Base-by-base conservation (phyloP, 2,329 filamentous ascomycete species). In the Purpureocillium takamizusanense region DNA sequence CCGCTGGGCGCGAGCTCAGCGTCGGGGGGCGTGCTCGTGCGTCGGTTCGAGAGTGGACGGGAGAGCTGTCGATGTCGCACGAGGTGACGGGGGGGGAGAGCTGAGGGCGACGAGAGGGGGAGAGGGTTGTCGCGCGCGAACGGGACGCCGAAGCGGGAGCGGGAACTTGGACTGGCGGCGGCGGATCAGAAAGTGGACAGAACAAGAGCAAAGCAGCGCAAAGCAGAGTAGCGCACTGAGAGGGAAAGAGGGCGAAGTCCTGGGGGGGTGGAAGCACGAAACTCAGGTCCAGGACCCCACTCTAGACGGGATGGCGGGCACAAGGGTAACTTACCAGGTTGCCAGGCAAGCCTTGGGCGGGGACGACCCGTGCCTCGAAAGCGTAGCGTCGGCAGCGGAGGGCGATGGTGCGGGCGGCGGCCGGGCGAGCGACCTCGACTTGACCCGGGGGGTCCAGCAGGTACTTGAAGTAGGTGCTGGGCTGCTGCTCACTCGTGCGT, bases 261-360 rank as follows among this genome's bases (percentile, higher is more conserved):
- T 40, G 37, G 40, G 40, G n/a, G n/a, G 5, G 37, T 37, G 35
- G 35, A 44, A 36, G 37, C 33, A 36, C 30, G 35, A 14, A 30
- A 32, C 28, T 13, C 35, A 27, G 28, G 30, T 8, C 16, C 33
- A 36, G 29, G 40, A 38, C 42, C 41, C 46, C 46, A 45, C 44
- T 32, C 39, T 23, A 29, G 42, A 42, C 42, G 44, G 41, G 42
- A 46, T 42, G 44, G 41, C 44, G 39, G 46, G 39, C 40, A 38
- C 38, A 42, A 42, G 48, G 46, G 51, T 51, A n/a, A n/a, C n/a
- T n/a, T n/a, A 46, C 55, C 48, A 50, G 48, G 49, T 54, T 47
- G 37, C 37, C 46, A 42, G 39, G 51, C 54, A 54, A 52, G 57
- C 53, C 47, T 52, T 45, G 50, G 46, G 51, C 49, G 48, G 53